These are phyloP conservation scores for Hortiboletus campestris DNA, from an alignment of 768 basidiomycete species.

Conservation along the genomic window DNA sequence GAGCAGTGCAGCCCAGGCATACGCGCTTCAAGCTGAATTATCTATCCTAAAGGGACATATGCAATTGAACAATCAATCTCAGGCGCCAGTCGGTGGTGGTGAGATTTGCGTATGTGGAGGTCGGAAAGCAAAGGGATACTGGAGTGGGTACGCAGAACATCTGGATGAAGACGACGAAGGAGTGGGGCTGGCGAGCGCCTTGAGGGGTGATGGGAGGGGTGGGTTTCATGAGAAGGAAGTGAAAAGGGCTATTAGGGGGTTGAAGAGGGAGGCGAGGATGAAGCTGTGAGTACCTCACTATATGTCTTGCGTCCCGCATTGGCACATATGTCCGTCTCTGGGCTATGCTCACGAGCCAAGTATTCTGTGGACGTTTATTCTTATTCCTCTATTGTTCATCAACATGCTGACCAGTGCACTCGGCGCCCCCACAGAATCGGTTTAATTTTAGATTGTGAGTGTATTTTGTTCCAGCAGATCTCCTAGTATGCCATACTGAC, in stretches of 20 bases:
- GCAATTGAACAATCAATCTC: slow-evolving; percentile 19
- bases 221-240: slow-evolving; percentile 71
- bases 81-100: slow-evolving; percentile 17
- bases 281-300: slow-evolving; percentile 53
- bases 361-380: background rate
- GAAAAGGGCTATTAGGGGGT: slow-evolving; percentile 55
- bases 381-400: background rate
- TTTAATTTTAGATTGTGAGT: slow-evolving; percentile 29
- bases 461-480: background rate
- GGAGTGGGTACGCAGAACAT: slow-evolving; percentile 61
- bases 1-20: slow-evolving; percentile 75
- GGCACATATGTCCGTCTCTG: background rate
- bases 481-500: slow-evolving; percentile 3
- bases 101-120: slow-evolving; percentile 57
- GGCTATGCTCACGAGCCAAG: background rate
- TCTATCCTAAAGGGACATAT: slow-evolving; percentile 55
- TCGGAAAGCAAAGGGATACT: slow-evolving; percentile 61
- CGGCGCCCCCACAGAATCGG: slow-evolving; percentile 19
- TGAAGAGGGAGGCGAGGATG: slow-evolving; percentile 70
- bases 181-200: slow-evolving; percentile 44
- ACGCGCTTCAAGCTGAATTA: slow-evolving; percentile 82
- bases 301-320: background rate
- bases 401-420: slow-evolving; percentile 4
- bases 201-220: slow-evolving; percentile 48
- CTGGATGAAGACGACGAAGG: slow-evolving; percentile 45